Evolutionary conservation across 2,329 filamentous ascomycete species (phyloP), one percentile per base, ranked within the genome.

Genomic region (Pyricularia sp.): DNA sequence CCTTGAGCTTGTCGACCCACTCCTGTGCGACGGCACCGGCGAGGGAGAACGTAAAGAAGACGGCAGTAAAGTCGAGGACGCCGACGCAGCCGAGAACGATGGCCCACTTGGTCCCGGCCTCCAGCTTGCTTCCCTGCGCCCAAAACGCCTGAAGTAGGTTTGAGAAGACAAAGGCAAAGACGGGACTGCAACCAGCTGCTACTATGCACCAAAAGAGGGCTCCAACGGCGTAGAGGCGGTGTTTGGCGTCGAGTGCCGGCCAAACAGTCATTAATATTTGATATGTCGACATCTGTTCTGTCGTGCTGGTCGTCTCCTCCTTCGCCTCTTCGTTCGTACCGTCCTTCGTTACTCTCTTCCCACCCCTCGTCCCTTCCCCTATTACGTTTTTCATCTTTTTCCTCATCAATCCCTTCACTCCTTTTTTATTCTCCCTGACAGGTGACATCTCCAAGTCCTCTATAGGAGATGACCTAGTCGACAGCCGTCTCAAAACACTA

Each of bases 151-250:
- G 75, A 0, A 96, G 81, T 0, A 97, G 81, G 65, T 87, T 84
- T 0, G 91, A 84, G 63, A 96, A 87, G 9, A 89, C 79, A 72
- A 83, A 91, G 0, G 91, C 88, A 70, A 97, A 97, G 0, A 84
- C 77, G 0, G 92, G 90, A 24, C 70, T 74, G 30, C 84, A 81
- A 3, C 81, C 83, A 3, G 90, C 88, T 61, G 90, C 86, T 0
- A 88, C 69, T 0, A 88, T 70, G 33, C 88, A 85, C 60, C 82
- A 80, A 0, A 83, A n/a, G 10, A 91, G 75, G 1, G 87, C 90
- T 1, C 83, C 64, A 0, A 88, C 31, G 0, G 96, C 76, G 13
- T 83, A 73, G 0, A 82, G 1, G 1, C 82, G 84, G 13, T 87
- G 79, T 7, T 68, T 75, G 63, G 70, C 71, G 0, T 78, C 76